These are phyloP conservation scores for Botrytis byssoidea DNA, from an alignment of 2,329 filamentous ascomycete genomes.

Conservation along the genomic window DNA sequence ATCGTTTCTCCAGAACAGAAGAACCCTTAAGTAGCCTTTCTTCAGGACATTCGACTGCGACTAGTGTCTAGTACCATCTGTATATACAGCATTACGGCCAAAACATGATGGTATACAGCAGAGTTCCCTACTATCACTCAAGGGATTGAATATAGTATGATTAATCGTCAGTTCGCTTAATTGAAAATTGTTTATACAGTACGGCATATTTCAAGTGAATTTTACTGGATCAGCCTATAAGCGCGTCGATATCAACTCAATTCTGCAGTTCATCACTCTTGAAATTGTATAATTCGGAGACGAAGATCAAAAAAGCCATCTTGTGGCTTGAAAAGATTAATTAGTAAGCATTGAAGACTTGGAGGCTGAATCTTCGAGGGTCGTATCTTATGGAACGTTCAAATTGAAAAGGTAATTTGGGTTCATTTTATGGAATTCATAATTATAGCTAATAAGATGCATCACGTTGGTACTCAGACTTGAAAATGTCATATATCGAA, in stretches of 20 bases:
- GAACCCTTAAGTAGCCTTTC: background rate
- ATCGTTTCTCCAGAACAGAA: background rate
- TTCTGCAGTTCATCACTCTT: background rate
- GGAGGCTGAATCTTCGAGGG: background rate
- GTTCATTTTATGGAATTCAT: background rate
- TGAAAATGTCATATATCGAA: background rate
- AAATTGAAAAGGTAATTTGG: background rate
- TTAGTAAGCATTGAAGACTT: background rate
- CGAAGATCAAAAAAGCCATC: background rate
- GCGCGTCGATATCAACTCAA: background rate
- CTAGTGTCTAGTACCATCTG: background rate
- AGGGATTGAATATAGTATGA: background rate
- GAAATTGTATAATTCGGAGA: background rate
- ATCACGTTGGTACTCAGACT: background rate
- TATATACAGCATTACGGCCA: background rate
- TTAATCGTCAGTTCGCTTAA: background rate
- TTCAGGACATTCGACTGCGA: background rate
- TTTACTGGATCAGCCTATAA: background rate
- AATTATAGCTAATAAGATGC: fast-evolving
- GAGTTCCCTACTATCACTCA: too few species aligned
- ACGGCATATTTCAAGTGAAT: background rate
- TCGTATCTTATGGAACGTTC: background rate
- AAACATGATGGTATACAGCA: background rate
- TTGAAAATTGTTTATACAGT: background rate
- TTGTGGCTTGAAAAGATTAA: background rate